These are phyloP conservation scores for Syzygium oleosum DNA, from an alignment of 345 rosid genomes.

Conservation along the genomic window DNA sequence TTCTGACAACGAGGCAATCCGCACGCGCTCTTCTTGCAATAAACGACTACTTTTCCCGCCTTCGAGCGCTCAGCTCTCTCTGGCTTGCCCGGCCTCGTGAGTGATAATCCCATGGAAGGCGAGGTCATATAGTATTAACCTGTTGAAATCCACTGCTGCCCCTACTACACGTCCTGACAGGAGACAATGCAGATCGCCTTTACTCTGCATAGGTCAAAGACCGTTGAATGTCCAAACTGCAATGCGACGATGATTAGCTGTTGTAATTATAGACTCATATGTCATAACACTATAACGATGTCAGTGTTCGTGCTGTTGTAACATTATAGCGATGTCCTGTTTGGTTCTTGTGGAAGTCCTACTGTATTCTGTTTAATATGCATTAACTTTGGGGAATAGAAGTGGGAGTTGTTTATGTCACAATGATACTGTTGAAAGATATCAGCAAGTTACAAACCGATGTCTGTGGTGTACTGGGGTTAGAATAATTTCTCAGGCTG, in stretches of 20 bases:
- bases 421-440: neutral
- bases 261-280: neutral
- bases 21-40: slow-evolving; percentile 61
- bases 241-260: neutral
- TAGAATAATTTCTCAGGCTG: neutral
- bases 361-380: neutral
- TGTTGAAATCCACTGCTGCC: neutral
- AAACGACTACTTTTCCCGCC: slow-evolving; percentile 54
- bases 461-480: neutral
- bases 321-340: neutral
- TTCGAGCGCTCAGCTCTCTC: slow-evolving; percentile 60
- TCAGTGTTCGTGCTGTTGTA: neutral
- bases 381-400: neutral
- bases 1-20: slow-evolving; percentile 56
- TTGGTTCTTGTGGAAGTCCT: neutral
- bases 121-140: neutral
- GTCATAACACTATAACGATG: neutral
- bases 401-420: neutral
- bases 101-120: neutral
- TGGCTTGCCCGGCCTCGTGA: slow-evolving; percentile 70
- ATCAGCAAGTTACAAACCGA: neutral
- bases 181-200: neutral
- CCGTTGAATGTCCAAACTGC: neutral
- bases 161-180: neutral
- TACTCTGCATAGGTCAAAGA: neutral